phyloP scores from a whole-genome alignment of 2,329 filamentous ascomycete species.

The Colletotrichum musicola region DNA sequence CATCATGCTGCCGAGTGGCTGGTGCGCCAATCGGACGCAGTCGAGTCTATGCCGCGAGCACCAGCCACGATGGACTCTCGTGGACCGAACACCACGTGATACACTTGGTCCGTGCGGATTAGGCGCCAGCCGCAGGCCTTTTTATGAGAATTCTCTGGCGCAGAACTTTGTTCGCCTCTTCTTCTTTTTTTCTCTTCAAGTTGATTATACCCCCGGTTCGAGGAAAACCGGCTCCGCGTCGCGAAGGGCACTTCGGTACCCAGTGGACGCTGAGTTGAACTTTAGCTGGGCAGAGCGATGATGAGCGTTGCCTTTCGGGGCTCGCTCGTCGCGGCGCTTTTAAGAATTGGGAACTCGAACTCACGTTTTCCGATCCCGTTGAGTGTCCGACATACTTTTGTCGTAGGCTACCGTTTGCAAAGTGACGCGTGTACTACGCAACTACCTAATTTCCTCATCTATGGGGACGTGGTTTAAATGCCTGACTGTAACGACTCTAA shows the following conservation, averaged over 20 bases:
- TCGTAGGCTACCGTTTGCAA: neutral
- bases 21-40: slow-evolving; percentile 26
- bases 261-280: slow-evolving; percentile 67
- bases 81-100: slow-evolving; percentile 22
- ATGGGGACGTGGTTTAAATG: too few species aligned
- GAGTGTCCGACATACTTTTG: slow-evolving; percentile 67
- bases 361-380: slow-evolving; percentile 72
- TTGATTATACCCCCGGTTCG: slow-evolving; percentile 66
- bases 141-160: slow-evolving; percentile 24
- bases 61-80: neutral
- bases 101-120: slow-evolving; percentile 5
- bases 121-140: slow-evolving; percentile 19
- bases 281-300: slow-evolving; percentile 67
- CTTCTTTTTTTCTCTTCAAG: slow-evolving; percentile 58
- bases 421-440: neutral
- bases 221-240: slow-evolving; percentile 68
- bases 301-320: slow-evolving; percentile 42
- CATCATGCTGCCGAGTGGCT: slow-evolving; percentile 36
- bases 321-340: slow-evolving; percentile 63
- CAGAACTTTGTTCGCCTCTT: slow-evolving; percentile 42
- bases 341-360: slow-evolving; percentile 73
- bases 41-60: neutral
- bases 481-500: too few species aligned
- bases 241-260: slow-evolving; percentile 47
- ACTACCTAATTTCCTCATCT: neutral